These are phyloP conservation scores for Flaveria trinervia DNA, from an alignment of 129 eudicot genomes.

Conservation along the genomic window DNA sequence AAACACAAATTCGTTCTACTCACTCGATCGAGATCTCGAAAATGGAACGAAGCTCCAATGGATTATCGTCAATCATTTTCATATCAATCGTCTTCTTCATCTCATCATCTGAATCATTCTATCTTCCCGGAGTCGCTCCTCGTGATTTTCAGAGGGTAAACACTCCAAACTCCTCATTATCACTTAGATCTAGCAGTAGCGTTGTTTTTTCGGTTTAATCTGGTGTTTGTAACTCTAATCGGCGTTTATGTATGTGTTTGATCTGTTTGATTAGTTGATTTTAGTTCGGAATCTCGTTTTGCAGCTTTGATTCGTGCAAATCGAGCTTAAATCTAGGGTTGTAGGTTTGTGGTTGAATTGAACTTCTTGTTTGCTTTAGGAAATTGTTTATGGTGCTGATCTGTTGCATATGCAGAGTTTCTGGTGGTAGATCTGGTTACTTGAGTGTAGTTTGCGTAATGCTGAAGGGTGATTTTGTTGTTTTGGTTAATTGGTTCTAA, in stretches of 20 bases:
- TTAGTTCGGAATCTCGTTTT: slow-evolving; percentile 26
- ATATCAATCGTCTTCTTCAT: slow-evolving; percentile 40
- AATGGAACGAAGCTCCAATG: slow-evolving; percentile 42
- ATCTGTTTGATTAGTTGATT: slow-evolving; percentile 6
- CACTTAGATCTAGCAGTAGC: slow-evolving; percentile 5
- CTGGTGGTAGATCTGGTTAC: slow-evolving; percentile 18
- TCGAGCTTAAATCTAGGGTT: slow-evolving; percentile 44
- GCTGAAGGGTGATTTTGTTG: neutral
- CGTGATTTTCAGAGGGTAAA: slow-evolving; percentile 74
- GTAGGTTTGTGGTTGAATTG: slow-evolving; percentile 18
- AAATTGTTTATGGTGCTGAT: slow-evolving; percentile 6
- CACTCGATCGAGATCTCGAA: slow-evolving; percentile 40
- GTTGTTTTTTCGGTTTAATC: neutral
- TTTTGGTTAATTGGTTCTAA: neutral
- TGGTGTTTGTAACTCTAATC: slow-evolving; percentile 8
- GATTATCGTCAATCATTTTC: slow-evolving; percentile 40
- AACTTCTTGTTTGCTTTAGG: neutral
- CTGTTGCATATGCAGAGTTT: neutral
- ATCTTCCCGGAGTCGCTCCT: slow-evolving; percentile 98
- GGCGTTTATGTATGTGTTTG: slow-evolving; percentile 13
- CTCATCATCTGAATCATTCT: slow-evolving; percentile 65
- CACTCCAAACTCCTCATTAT: slow-evolving; percentile 12
- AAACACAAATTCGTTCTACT: slow-evolving; percentile 42
- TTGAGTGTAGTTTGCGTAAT: slow-evolving; percentile 21
- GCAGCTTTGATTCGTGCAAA: neutral